Evolutionary conservation across 305 asterid species (phyloP).

Genomic region (Lippia alba): DNA sequence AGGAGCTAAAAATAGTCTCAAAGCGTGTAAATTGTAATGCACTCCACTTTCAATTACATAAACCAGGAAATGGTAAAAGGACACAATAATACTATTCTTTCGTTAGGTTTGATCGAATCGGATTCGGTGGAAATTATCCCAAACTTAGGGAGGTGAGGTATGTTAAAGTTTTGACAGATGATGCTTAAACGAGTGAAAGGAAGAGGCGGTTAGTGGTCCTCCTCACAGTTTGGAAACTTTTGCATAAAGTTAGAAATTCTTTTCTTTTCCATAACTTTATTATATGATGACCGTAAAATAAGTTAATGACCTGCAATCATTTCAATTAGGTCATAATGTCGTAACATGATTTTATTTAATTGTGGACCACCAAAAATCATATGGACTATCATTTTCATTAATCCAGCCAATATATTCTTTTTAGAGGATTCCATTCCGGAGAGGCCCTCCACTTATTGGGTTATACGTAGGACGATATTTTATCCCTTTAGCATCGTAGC

Average conservation of each 20-base stretch:
- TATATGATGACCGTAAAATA: neutral
- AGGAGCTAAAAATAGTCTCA: too few species aligned
- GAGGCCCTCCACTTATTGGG: constrained; percentile 36
- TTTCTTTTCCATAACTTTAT: neutral
- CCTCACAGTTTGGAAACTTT: constrained; percentile 18
- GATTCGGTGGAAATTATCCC: too few species aligned
- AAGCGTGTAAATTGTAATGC: too few species aligned
- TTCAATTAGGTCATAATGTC: neutral
- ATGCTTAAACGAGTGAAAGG: too few species aligned
- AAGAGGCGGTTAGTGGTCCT: constrained; percentile 18
- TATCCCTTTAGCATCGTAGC: constrained; percentile 29
- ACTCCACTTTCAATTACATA: too few species aligned
- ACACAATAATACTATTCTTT: too few species aligned
- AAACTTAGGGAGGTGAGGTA: too few species aligned
- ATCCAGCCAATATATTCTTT: constrained; percentile 17
- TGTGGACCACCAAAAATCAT: constrained; percentile 23
- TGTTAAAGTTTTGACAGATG: too few species aligned
- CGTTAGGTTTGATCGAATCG: too few species aligned
- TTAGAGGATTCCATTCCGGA: constrained; percentile 39
- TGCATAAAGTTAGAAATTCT: constrained; percentile 27
- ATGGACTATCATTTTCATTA: constrained; percentile 30
- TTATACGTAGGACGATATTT: constrained; percentile 18
- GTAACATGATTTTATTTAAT: too few species aligned
- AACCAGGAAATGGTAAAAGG: too few species aligned
- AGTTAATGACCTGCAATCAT: neutral